Evolutionary conservation across 2,329 filamentous ascomycete genomes (phyloP), one percentile per base, ranked within the genome.

Genomic region (Elsinoe necatrix): DNA sequence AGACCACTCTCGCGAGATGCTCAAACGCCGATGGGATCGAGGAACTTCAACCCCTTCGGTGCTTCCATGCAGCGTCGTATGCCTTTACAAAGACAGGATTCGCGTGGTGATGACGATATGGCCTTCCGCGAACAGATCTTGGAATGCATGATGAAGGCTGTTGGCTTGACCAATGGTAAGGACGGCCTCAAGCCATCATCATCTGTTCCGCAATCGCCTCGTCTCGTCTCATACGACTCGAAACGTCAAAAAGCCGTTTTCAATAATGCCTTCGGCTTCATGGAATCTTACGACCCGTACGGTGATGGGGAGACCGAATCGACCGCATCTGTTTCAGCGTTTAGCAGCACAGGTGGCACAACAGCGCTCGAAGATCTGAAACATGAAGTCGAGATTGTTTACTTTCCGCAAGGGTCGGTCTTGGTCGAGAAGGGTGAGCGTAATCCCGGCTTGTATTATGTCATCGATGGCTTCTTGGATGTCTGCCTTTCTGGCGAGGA

Each of bases 361-460:
- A 88, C 84, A 62, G 79, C 84, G 0, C 77, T 89, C 3, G 83
- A 89, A 58, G 92, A 97, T 60, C 80, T 97, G 72, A 86, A 86
- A 61, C 86, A 95, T 60, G 93, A 98, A 55, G 82, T 97, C 2
- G 93, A 98, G 67, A 96, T 98, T 62, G 93, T 98, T 4, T 97
- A 88, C 73, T 98, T 98, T 62, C 92, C 91, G 0, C 89, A 97
- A 69, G 91, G 88, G 1, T 92, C 93, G 1, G 87, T 98, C 0
- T 78, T 98, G 14, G 91, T 98, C 0, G 93, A 98, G 66, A 91
- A 97, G 72, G 92, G 93, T 8, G 93, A 98, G 69, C 82, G 93
- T n/a, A 95, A 95, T 63, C 93, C 93, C 0, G 93, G 93, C 0
- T 71, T 98, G 0, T 98, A 98, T 73, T 98, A 98, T 71, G 92